Evolutionary conservation across 2,329 filamentous ascomycete genomes (phyloP).

Genomic region (Dactylellina leptospora): DNA sequence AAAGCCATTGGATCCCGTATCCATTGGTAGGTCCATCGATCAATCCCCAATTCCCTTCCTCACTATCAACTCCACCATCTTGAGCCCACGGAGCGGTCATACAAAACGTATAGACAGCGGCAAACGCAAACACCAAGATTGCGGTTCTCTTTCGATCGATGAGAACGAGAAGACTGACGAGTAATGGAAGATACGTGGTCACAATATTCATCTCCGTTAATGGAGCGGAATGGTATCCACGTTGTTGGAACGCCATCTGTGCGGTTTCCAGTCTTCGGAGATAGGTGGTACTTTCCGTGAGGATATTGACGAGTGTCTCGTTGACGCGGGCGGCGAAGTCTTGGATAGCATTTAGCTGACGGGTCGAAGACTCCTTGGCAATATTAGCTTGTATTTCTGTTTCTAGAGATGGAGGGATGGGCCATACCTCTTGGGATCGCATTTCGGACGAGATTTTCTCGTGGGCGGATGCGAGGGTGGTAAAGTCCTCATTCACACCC

Average conservation of each 20-base stretch:
- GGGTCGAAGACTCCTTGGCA: conserved; percentile 12
- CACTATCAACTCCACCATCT: neutral
- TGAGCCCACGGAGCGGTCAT: neutral
- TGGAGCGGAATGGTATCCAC: neutral
- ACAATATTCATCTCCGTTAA: neutral
- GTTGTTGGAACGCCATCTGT: neutral
- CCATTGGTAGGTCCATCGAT: conserved; percentile 1
- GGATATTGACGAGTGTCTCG: conserved; percentile 21
- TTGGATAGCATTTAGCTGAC: conserved; percentile 12
- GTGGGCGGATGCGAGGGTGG: conserved; percentile 9
- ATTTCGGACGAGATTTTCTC: conserved; percentile 18
- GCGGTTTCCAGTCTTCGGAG: conserved; percentile 13
- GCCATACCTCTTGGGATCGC: conserved; percentile 16
- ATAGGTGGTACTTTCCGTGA: conserved; percentile 13
- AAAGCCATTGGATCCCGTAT: neutral
- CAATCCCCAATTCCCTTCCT: neutral
- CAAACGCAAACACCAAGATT: conserved; percentile 9
- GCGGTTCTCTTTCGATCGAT: conserved; percentile 37
- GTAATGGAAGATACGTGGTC: conserved; percentile 21
- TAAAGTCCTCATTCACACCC: conserved; percentile 5
- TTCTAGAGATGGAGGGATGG: neutral
- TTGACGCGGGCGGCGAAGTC: conserved; percentile 16
- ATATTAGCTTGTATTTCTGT: neutral
- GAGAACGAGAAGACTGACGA: conserved; percentile 39
- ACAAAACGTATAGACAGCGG: conserved; percentile 11